Evolutionary conservation across 176 grass and related monocot genomes (phyloP).

Genomic region (Canna indica): DNA sequence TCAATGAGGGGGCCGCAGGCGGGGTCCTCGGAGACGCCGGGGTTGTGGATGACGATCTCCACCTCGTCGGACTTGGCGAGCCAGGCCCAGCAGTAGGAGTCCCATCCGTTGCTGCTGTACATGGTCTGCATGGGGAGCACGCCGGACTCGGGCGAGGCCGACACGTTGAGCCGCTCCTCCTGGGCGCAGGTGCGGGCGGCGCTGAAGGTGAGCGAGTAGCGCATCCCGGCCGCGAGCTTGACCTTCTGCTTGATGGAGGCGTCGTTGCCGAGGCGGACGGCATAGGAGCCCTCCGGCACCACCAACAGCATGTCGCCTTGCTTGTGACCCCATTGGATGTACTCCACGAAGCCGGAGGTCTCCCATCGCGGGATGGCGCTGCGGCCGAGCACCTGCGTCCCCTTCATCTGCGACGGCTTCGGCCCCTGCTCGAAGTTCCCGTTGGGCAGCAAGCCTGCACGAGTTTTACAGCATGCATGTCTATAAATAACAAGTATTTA

Average conservation of each 20-base stretch:
- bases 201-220: conserved; percentile 75
- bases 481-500: neutral
- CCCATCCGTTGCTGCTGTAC: conserved; percentile 95
- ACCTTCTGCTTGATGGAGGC: conserved; percentile 65
- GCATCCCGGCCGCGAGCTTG: conserved; percentile 18
- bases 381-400: conserved; percentile 49
- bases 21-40: conserved; percentile 58
- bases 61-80: conserved; percentile 31
- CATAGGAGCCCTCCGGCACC: conserved; percentile 67
- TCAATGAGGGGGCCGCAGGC: conserved; percentile 81
- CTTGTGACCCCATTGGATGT: conserved; percentile 63
- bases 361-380: conserved; percentile 51
- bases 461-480: neutral
- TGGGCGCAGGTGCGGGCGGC: conserved; percentile 82
- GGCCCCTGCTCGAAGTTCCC: conserved; percentile 83
- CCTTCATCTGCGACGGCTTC: conserved; percentile 34
- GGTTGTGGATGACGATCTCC: conserved; percentile 71
- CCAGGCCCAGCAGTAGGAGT: conserved; percentile 87
- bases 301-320: conserved; percentile 78
- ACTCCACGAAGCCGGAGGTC: conserved; percentile 64
- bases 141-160: conserved; percentile 51
- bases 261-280: conserved; percentile 76
- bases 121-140: conserved; percentile 67
- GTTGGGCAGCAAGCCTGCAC: conserved; percentile 61
- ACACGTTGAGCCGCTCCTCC: conserved; percentile 60